Base-by-base conservation (phyloP, 805 yeast species). In the Wickerhamiella musiphila region DNA sequence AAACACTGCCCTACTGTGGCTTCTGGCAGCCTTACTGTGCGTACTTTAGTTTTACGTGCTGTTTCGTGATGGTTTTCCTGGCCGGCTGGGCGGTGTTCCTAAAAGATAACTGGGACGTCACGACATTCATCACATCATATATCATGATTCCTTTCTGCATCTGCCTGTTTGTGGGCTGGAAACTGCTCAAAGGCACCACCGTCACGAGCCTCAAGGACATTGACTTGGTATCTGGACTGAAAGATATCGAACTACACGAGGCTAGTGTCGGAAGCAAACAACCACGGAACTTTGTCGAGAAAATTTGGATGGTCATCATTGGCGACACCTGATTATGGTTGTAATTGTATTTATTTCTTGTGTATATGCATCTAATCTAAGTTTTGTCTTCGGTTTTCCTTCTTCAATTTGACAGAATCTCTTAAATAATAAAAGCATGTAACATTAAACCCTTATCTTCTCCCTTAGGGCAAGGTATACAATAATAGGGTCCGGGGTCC, bases 81-180 rank as follows among this genome's bases (percentile, higher is more conserved):
- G 69, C 68, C 38, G 93, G 93, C 4, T 81, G 77, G 55, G 56
- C 65, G 2, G 78, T 73, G 2, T 78, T 81, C 52, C 50, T 73
- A 28, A 72, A 73, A 10, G 79, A 77, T 5, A 48, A 57, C 34
- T 79, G 86, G 83, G 51, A 61, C 13, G 61, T 63, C 13, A 61
- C 70, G 36, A 56, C 61, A 6, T 81, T 81, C 54, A 57, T 78
- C 42, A 77, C 70, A 53, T 66, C 67, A 45, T 81, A 81, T 47
- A 58, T 81, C 37, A 73, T 77, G 73, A 63, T 79, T 9, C 78
- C 78, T 36, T 51, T 70, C 31, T 63, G 62, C 35, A 44, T 69
- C 21, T 61, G 43, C 1, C 52, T 68, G n/a, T 72, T 56, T 36
- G 18, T 66, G 6, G 48, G 53, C 23, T 70, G 77, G 66, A 73